Evolutionary conservation across 2,329 filamentous ascomycete species (phyloP).

Genomic region (Pyrenochaeta sp.): DNA sequence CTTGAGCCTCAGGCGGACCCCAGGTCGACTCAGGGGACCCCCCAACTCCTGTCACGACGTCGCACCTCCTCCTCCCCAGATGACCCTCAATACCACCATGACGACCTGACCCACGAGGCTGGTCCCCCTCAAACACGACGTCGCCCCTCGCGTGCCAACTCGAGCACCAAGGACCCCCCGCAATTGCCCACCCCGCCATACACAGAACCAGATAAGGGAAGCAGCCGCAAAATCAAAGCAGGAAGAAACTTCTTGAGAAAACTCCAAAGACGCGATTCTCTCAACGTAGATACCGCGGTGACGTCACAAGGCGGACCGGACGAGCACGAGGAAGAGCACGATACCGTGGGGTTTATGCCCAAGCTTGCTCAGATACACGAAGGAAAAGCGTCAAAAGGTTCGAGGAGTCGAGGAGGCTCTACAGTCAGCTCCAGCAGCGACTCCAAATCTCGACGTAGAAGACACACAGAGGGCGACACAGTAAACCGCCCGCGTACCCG

Average conservation of each 20-base stretch:
- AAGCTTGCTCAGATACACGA: constrained; percentile 52
- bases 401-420: constrained; percentile 30
- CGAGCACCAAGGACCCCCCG: constrained; percentile 25
- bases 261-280: constrained; percentile 24
- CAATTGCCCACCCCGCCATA: constrained; percentile 25
- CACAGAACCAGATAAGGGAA: constrained; percentile 31
- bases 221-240: constrained; percentile 27
- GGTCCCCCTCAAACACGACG: constrained; percentile 26
- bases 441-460: constrained; percentile 23
- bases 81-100: constrained; percentile 19
- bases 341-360: constrained; percentile 44
- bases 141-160: constrained; percentile 33
- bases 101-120: constrained; percentile 17
- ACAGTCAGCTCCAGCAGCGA: constrained; percentile 25
- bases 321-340: constrained; percentile 24
- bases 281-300: constrained; percentile 17
- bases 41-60: constrained; percentile 24
- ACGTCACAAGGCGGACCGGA: constrained; percentile 20
- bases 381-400: constrained; percentile 36
- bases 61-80: constrained; percentile 27
- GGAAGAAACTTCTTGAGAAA: constrained; percentile 30
- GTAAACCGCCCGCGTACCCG: constrained; percentile 37
- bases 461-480: constrained; percentile 27
- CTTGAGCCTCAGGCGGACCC: constrained; percentile 37
- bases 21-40: constrained; percentile 31